These are phyloP conservation scores for Rhodomyrtus psidioides DNA, from an alignment of 441 rosid genomes.

Conservation along the genomic window DNA sequence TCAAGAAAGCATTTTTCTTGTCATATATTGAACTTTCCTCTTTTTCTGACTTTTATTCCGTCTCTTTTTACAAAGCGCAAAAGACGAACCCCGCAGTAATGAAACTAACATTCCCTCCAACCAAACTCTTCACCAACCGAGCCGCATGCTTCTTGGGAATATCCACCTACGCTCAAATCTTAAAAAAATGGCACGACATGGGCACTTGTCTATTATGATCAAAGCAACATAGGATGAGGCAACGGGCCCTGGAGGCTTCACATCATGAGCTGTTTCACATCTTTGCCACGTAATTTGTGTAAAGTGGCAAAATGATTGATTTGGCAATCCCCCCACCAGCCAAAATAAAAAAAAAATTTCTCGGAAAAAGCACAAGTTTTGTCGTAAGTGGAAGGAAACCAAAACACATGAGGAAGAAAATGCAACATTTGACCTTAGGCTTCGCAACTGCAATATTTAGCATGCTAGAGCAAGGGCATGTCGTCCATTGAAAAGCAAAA, in stretches of 20 bases:
- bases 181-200: not conserved
- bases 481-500: not conserved
- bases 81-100: no score
- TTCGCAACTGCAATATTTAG: not conserved
- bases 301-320: not conserved
- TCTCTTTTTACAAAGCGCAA: no score
- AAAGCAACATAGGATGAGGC: not conserved
- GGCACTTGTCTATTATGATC: not conserved
- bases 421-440: not conserved
- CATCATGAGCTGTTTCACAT: not conserved
- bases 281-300: not conserved
- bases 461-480: not conserved
- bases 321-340: not conserved
- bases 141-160: no score
- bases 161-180: not conserved
- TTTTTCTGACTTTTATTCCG: no score
- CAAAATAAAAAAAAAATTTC: no score
- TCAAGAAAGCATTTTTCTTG: no score
- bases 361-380: not conserved
- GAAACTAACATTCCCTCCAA: rapidly evolving
- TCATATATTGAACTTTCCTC: no score
- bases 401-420: not conserved
- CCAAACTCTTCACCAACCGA: no score
- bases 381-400: not conserved
- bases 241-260: not conserved